Evolutionary conservation across 768 basidiomycete species (phyloP).

Genomic region (Sutorius australiensis): DNA sequence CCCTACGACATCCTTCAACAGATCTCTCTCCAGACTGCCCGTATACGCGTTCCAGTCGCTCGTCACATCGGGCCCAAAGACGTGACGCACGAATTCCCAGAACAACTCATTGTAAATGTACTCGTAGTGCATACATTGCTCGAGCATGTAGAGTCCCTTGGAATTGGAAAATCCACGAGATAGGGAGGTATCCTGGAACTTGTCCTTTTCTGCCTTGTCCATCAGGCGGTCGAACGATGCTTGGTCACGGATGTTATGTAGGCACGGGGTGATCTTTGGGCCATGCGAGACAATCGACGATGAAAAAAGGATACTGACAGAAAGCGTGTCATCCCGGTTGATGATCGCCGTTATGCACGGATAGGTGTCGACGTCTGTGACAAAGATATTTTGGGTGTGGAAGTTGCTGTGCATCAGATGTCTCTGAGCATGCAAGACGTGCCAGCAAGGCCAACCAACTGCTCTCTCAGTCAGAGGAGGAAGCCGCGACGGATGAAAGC

Average conservation of each 20-base stretch:
- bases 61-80: neutral
- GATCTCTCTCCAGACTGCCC: neutral
- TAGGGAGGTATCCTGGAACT: neutral
- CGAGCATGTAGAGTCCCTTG: neutral
- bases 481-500: slow-evolving; percentile 3
- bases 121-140: neutral
- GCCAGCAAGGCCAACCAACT: neutral
- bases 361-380: neutral
- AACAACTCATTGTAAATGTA: neutral
- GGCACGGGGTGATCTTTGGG: neutral
- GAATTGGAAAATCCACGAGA: neutral
- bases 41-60: neutral
- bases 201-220: neutral
- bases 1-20: neutral
- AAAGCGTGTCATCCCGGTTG: neutral
- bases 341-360: neutral
- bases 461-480: slow-evolving; percentile 9
- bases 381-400: neutral
- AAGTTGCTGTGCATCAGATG: neutral
- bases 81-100: neutral
- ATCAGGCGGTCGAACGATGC: neutral
- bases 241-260: neutral
- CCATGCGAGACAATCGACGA: neutral
- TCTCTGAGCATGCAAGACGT: slow-evolving; percentile 3
- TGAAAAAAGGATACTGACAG: neutral